Base-by-base conservation (phyloP, 208 protist species). In the Crithidia thermophila region DNA sequence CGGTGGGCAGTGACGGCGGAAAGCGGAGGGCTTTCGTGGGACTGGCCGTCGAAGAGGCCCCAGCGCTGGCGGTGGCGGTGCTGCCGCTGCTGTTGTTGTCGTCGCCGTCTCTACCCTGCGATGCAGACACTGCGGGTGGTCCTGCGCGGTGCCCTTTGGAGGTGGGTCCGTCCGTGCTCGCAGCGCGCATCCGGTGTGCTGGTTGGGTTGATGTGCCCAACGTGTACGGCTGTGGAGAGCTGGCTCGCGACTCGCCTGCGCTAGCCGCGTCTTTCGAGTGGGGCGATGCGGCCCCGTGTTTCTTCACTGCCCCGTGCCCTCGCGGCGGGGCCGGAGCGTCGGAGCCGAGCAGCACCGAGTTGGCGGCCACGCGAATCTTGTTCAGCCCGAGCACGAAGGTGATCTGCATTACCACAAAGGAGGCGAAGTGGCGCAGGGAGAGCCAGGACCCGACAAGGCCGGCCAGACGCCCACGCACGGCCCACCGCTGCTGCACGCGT, bases 381-480 rank as follows among this genome's bases (percentile, higher is more conserved):
- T 93, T 67, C 4, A 90, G 53, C 14, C 87, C 87, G 14, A 88
- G 47, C 43, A 87, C 83, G 40, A 84, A 79, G 21, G 80, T 79
- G 8, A 68, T 43, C 55, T 83, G 69, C 71, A 83, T 79, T 6
- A 84, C 23, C 14, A 82, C 77, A 77, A 76, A 86, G 13, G 71
- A 75, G 20, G 74, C 70, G 37, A 88, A 90, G 57, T 81, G 72
- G 16, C 31, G 31, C 45, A 87, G 52, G 0, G 80, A 85, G 1
- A 81, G 25, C 62, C 78, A 67, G 11, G 71, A 71, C 13, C 82
- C 80, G 47, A 88, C 20, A 10, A 84, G 18, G 31, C 72, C 75
- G 45, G 59, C 77, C 34, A 82, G 25, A 4, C 45, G 61, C 31
- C 79, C 84, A 0, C 33, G 64, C 36, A 30, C 33, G 10, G 60